Base-by-base conservation (phyloP, 2,329 filamentous ascomycete species). In the Penicillium paneum region DNA sequence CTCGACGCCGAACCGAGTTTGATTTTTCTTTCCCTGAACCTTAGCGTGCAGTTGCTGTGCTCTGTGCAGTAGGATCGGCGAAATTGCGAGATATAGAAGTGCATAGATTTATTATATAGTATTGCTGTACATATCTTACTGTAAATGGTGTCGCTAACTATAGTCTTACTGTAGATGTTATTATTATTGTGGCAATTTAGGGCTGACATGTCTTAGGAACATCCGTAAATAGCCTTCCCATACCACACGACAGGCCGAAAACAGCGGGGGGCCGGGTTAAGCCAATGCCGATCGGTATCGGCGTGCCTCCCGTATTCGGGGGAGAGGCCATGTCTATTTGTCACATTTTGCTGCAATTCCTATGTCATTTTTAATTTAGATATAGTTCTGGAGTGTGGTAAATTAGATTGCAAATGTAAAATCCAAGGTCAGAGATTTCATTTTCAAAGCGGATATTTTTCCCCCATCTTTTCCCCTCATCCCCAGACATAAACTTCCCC, bases 301-400 rank as follows among this genome's bases (percentile, higher is more conserved):
- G 48, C 48, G 29, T 49, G 48, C 45, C 26, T 49, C 48, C 60
- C 61, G 61, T 53, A 56, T 61, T 61, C 43, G 35, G 52, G 61
- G 11, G 28, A 41, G 47, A 35, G 17, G 38, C 8, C 41, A 48
- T 35, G 40, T n/a, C 15, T 36, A 31, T 19, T 26, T n/a, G 21
- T 17, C 13, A 13, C 31, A 46, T 46, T 15, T 34, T 35, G n/a
- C 29, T 39, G 8, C 1, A 12, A 15, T 34, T 42, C 34, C 5
- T 13, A 24, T 10, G 10, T 10, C 19, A 17, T 32, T 13, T 13
- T 28, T 19, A 10, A 4, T 38, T 15, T 35, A 10, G 7, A 11
- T 28, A 38, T 32, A 38, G 13, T n/a, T 21, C 17, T 15, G 10
- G 12, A 4, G 6, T 15, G 17, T 5, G 19, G 21, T 13, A 13